phyloP scores from a whole-genome alignment of 1,139 yeast genomes.

The Scheffersomyces illinoinensis region DNA sequence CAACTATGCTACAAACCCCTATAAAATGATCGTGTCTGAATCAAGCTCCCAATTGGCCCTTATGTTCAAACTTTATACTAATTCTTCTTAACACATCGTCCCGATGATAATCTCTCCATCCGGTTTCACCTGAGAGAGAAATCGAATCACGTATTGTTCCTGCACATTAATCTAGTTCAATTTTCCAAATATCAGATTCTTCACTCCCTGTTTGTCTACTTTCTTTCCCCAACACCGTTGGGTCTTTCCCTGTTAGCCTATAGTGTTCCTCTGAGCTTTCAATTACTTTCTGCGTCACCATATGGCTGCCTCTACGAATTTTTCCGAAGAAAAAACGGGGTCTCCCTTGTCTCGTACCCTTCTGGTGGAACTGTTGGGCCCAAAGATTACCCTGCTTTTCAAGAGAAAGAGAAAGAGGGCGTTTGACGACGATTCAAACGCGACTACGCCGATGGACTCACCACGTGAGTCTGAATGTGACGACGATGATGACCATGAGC shows the following conservation, averaged over 20 bases:
- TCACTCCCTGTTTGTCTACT: not conserved
- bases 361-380: slow-evolving; percentile 45
- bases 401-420: slow-evolving; percentile 33
- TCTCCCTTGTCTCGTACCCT: slow-evolving; percentile 31
- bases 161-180: not conserved
- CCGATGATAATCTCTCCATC: not conserved
- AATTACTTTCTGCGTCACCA: not conserved
- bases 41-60: too few relatives aligned
- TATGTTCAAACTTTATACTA: not conserved
- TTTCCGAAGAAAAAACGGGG: slow-evolving; percentile 1
- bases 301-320: not conserved
- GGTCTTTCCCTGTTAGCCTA: not conserved
- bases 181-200: not conserved
- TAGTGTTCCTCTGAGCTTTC: not conserved
- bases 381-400: slow-evolving; percentile 40
- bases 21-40: too few relatives aligned
- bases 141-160: not conserved
- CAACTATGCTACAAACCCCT: too few relatives aligned
- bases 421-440: slow-evolving; percentile 11
- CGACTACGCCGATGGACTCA: slow-evolving; percentile 10
- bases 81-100: not conserved
- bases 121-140: not conserved
- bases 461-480: slow-evolving; percentile 13
- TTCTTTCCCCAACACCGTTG: not conserved
- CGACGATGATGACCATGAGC: slow-evolving; percentile 17